These are phyloP conservation scores for Sporothrix brasiliensis DNA, from an alignment of 2,329 filamentous ascomycete species.

Conservation along the genomic window DNA sequence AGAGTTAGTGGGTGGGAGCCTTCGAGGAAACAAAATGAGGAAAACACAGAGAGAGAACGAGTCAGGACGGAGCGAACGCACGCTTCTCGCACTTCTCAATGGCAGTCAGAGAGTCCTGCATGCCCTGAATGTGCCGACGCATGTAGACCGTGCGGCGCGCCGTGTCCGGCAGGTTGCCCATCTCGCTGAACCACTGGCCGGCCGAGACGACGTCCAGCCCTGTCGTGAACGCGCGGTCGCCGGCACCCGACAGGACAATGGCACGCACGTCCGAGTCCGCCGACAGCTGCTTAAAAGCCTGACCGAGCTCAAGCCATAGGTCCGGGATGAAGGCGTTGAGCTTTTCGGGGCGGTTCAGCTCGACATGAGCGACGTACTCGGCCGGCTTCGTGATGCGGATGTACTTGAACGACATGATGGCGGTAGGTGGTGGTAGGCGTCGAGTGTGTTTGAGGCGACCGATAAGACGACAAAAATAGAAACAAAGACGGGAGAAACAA, in stretches of 20 bases:
- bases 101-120: constrained; percentile 75
- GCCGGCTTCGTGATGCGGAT: constrained; percentile 59
- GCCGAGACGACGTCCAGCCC: constrained; percentile 82
- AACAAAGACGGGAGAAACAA: not conserved
- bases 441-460: not conserved
- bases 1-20: not conserved
- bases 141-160: constrained; percentile 66
- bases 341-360: constrained; percentile 85
- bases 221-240: constrained; percentile 80
- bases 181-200: constrained; percentile 54
- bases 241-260: constrained; percentile 78
- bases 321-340: constrained; percentile 83
- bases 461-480: not conserved
- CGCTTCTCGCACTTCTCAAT: constrained; percentile 89
- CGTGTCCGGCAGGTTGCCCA: constrained; percentile 57
- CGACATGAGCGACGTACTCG: constrained; percentile 80
- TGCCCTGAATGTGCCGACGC: constrained; percentile 71
- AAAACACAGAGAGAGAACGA: not conserved
- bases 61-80: constrained; percentile 45
- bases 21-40: too few relatives aligned
- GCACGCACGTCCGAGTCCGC: constrained; percentile 71
- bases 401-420: constrained; percentile 46
- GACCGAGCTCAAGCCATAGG: constrained; percentile 83
- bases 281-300: constrained; percentile 73
- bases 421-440: not conserved